Conservation (phyloP, 768 basidiomycete species). For the Auriscalpium vulgare region DNA sequence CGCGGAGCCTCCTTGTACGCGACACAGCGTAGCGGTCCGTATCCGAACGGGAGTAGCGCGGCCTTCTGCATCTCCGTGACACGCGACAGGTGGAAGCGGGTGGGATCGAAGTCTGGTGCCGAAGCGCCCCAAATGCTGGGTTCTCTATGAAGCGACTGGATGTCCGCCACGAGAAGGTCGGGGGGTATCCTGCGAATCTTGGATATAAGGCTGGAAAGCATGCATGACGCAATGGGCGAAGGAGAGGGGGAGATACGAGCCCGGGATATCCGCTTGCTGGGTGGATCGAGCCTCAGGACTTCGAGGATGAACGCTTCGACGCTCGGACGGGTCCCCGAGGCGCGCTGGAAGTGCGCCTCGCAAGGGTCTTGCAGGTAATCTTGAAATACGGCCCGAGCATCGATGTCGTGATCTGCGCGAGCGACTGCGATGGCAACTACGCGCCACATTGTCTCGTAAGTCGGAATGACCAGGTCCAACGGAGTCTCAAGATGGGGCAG, state of each 20-base stretch:
- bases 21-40: slow-evolving; percentile 38
- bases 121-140: slow-evolving; percentile 29
- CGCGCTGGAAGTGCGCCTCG: slow-evolving; percentile 21
- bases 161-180: slow-evolving; percentile 18
- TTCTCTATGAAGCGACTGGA: slow-evolving; percentile 17
- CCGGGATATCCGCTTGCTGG: slow-evolving; percentile 39
- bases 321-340: slow-evolving; percentile 19
- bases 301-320: slow-evolving; percentile 34
- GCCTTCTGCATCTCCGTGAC: slow-evolving; percentile 13
- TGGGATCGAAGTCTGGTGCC: slow-evolving; percentile 35
- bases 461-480: slow-evolving; percentile 46
- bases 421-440: slow-evolving; percentile 41
- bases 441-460: slow-evolving; percentile 59
- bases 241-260: neutral
- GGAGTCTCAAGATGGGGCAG: slow-evolving; percentile 34
- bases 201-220: neutral
- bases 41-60: slow-evolving; percentile 39
- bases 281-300: slow-evolving; percentile 42
- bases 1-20: slow-evolving; percentile 44
- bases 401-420: slow-evolving; percentile 26
- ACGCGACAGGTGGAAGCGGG: slow-evolving; percentile 28
- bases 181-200: neutral
- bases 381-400: slow-evolving; percentile 24
- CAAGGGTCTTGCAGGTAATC: slow-evolving; percentile 29
- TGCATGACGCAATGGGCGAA: neutral